Percentiles rank a stretch among this genome's conserved stretches.
phyloP scores from a whole-genome alignment of 1,139 yeast genomes.

The Yamadazyma friedrichii region DNA sequence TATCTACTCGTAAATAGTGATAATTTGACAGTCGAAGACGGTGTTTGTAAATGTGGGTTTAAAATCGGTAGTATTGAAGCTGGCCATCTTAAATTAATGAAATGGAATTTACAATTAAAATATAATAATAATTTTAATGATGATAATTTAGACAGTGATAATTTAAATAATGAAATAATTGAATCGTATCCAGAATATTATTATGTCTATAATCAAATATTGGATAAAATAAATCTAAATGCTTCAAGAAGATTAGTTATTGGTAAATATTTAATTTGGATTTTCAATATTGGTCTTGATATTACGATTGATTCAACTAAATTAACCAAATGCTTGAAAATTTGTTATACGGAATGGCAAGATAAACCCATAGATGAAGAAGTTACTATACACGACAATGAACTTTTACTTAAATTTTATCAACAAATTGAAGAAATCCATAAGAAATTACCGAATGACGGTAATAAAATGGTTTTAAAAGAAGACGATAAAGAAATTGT shows the following conservation, averaged over 20 bases:
- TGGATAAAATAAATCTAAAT: constrained; percentile 46
- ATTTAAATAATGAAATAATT: too few relatives aligned
- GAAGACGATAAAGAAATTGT: constrained; percentile 16
- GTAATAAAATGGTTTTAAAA: constrained; percentile 18
- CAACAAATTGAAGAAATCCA: constrained; percentile 25
- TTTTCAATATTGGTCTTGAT: constrained; percentile 50
- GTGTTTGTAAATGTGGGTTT: constrained; percentile 32
- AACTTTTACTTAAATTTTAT: constrained; percentile 25
- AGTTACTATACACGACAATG: constrained; percentile 20
- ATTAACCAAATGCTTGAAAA: constrained; percentile 36
- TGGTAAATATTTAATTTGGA: constrained; percentile 62
- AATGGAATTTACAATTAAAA: constrained; percentile 56
- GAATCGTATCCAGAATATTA: constrained; percentile 33
- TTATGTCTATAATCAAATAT: constrained; percentile 36
- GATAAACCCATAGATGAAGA: constrained; percentile 13
- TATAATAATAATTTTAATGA: constrained; percentile 12
- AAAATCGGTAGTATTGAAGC: constrained; percentile 33
- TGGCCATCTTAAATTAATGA: constrained; percentile 40
- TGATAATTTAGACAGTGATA: too few relatives aligned
- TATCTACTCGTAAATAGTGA: constrained; percentile 46
- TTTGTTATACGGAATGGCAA: constrained; percentile 30
- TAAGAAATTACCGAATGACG: constrained; percentile 28
- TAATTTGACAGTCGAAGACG: constrained; percentile 2
- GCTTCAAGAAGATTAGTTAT: constrained; percentile 57
- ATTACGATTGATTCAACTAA: constrained; percentile 15